These are phyloP conservation scores for Aegle marmelos DNA, from an alignment of 345 rosid species.

Conservation along the genomic window DNA sequence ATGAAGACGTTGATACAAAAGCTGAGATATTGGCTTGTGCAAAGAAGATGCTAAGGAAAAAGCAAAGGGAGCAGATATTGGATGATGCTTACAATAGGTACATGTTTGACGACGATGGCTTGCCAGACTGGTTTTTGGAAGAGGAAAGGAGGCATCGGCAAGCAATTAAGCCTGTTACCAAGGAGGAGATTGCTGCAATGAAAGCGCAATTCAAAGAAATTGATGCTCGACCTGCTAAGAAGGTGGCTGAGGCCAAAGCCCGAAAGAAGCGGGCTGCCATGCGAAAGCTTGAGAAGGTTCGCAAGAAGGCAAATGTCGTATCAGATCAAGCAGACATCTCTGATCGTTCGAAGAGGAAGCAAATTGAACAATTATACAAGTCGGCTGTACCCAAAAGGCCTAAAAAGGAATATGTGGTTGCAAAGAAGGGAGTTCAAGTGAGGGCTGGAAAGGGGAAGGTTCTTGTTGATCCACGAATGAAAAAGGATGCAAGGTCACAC, in stretches of 20 bases:
- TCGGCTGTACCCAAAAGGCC: slow-evolving; percentile 69
- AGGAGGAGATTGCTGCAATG: slow-evolving; percentile 85
- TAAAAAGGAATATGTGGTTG: slow-evolving; percentile 75
- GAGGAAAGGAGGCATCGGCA: slow-evolving; percentile 82
- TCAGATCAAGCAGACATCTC: slow-evolving; percentile 73
- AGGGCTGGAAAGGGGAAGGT: slow-evolving; percentile 84
- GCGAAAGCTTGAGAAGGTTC: slow-evolving; percentile 80
- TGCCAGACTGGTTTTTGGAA: slow-evolving; percentile 85
- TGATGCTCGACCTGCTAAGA: slow-evolving; percentile 91
- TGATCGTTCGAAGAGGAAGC: slow-evolving; percentile 75
- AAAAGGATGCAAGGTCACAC: slow-evolving; percentile 58
- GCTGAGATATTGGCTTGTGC: slow-evolving; percentile 91
- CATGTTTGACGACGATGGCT: slow-evolving; percentile 71
- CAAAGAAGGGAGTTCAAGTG: slow-evolving; percentile 87
- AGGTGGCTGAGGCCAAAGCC: slow-evolving; percentile 92
- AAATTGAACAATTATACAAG: slow-evolving; percentile 85
- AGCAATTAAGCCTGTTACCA: slow-evolving; percentile 73
- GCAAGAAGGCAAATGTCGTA: slow-evolving; percentile 84
- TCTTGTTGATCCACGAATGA: slow-evolving; percentile 82
- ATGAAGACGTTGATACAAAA: slow-evolving; percentile 52
- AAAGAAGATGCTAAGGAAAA: slow-evolving; percentile 92
- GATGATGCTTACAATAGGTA: slow-evolving; percentile 82
- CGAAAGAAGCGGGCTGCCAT: slow-evolving; percentile 71
- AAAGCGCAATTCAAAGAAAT: slow-evolving; percentile 88
- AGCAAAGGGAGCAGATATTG: slow-evolving; percentile 72